Conservation (phyloP, 805 yeast genomes). For the Kockiozyma suomiensis region DNA sequence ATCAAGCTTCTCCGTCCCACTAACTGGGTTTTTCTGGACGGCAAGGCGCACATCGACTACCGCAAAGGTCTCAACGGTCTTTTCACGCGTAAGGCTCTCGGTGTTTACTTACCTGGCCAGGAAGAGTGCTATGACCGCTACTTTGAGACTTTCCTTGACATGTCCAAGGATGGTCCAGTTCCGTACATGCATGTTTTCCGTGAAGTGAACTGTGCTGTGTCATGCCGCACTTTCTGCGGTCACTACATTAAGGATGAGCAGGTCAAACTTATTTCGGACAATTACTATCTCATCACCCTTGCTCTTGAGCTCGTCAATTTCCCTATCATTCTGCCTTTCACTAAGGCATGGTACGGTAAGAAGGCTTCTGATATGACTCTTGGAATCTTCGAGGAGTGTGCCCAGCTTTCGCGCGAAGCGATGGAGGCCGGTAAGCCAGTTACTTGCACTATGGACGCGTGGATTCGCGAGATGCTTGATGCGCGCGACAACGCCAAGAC, state of each 20-base stretch:
- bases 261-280: conserved; percentile 84
- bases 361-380: conserved; percentile 90
- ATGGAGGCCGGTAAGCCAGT: conserved; percentile 78
- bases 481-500: conserved; percentile 53
- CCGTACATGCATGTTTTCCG: conserved; percentile 92
- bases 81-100: conserved; percentile 81
- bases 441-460: conserved; percentile 90
- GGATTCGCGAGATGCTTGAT: conserved; percentile 84
- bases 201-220: conserved; percentile 93
- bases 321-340: conserved; percentile 93
- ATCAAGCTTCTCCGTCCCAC: conserved; percentile 89
- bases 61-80: conserved; percentile 87
- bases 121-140: conserved; percentile 85
- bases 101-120: conserved; percentile 79
- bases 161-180: conserved; percentile 60
- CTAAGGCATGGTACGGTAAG: conserved; percentile 98
- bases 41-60: conserved; percentile 92
- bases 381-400: conserved; percentile 87
- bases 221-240: conserved; percentile 94
- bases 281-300: conserved; percentile 88
- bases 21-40: conserved; percentile 97
- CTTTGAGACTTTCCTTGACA: conserved; percentile 62
- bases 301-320: conserved; percentile 97
- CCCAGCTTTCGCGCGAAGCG: conserved; percentile 80
- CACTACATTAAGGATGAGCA: conserved; percentile 91